Base-by-base conservation (phyloP, 306 rosid genomes). In the Cucumis cinereus region DNA sequence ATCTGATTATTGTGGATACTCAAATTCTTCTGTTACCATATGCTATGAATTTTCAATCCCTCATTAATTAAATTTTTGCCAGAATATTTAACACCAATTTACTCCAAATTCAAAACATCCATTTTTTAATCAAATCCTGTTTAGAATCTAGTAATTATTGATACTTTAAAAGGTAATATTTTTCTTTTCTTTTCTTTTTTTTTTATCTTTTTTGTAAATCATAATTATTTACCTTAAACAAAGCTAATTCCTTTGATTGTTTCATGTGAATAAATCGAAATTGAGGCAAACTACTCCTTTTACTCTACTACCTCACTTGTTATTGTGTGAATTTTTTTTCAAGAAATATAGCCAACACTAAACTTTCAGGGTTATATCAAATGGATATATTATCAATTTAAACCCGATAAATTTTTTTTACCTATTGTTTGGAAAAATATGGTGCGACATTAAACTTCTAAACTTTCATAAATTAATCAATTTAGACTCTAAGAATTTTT, bases 1-100 rank as follows among this genome's bases (percentile, higher is more conserved):
- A 20, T 67, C 53, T 67, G 52, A 67, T 67, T 40, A 63, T 63
- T 35, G 26, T 9, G 49, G 16, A 66, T 69, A 69, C 49, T 71
- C 75, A 70, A 70, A 24, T 24, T 70, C 73, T 45, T 15, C 75
- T 70, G 75, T 70, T 67, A 19, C 73, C n/a, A n/a, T 9, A 38
- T 33, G 72, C 10, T 13, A 68, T 68, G 23, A 70, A 68, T 12
- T 64, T 64, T 17, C 71, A 43, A 22, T 49, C 76, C 28, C 58
- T 71, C 58, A 50, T 72, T 49, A 24, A 72, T 50, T 72, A 3
- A 8, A 45, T 16, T 14, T 14, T 72, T 72, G 38, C 23, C 57
- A 22, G 22, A 45, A 47, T 43, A 69, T 70, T 70, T 70, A 70
- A 70, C 9, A 47, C 15, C 41, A 72, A 72, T 50, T 72, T 72